Base-by-base conservation (phyloP, 805 yeast genomes). In the Starmera amethionina region DNA sequence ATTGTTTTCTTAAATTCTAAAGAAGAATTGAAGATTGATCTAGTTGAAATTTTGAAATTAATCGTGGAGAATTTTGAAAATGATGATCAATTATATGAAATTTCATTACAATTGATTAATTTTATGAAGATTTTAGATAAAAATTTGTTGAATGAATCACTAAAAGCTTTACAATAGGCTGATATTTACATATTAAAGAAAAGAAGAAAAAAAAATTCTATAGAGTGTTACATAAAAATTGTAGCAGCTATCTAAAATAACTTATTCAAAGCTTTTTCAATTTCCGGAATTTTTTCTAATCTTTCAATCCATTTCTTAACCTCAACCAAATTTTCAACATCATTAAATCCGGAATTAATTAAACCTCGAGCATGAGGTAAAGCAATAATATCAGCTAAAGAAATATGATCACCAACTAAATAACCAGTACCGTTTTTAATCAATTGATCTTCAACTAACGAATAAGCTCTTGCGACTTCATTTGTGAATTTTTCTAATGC, bases 331-430 rank as follows among this genome's bases (percentile, higher is more conserved):
- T 34, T 34, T 9, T 27, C 11, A 7, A 38, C 34, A 15, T 37
- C 30, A 8, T 5, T 11, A 5, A 36, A 42, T 16, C 40, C 44
- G 15, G 40, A 41, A 14, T 30, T 42, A 30, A 19, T 38, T 36
- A 19, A 64, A 58, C 78, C 79, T 73, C 35, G 13, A 35, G 51
- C 56, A 37, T 52, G 58, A 7, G 75, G 69, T 38, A 60, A 63
- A 5, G 65, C 53, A 18, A 65, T 61, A 36, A 76, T 52, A 55
- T 82, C 89, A 8, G 84, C 83, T 40, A 74, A 64, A 0, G 79
- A 63, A 36, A 78, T 49, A 42, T 74, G 76, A 45, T 72, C 71
- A 34, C 83, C 82, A 41, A 76, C 81, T 18, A 79, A 58, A 52
- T 51, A 81, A 2, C 79, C 81, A 25, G 48, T 32, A 7, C 56